These are phyloP conservation scores for Myrmaecium sp. DNA, from an alignment of 2,329 filamentous ascomycete genomes.

Conservation along the genomic window DNA sequence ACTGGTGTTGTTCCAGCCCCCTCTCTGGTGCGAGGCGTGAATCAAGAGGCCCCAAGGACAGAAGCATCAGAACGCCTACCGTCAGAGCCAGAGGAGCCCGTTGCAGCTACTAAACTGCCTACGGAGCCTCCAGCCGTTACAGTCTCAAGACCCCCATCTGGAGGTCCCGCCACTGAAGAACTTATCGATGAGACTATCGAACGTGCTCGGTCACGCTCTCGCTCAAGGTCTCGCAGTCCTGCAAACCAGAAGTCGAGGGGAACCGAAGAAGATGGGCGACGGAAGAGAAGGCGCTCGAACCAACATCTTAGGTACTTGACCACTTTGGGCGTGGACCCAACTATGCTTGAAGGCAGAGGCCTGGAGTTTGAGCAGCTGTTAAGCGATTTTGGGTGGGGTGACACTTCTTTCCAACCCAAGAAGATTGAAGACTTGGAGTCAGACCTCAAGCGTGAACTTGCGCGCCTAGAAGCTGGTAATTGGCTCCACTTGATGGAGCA, in stretches of 20 bases:
- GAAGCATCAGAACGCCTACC: too few relatives aligned
- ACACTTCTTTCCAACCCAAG: slow-evolving; percentile 54
- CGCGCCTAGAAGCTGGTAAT: slow-evolving; percentile 77
- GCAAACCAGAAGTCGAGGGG: slow-evolving; percentile 6
- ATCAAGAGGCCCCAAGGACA: slow-evolving; percentile 11
- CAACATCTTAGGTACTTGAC: slow-evolving; percentile 67
- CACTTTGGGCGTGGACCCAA: slow-evolving; percentile 59
- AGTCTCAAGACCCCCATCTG: slow-evolving; percentile 14
- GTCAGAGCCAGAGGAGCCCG: slow-evolving; percentile 9
- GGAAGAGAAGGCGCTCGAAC: slow-evolving; percentile 47
- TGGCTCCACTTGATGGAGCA: slow-evolving; percentile 74
- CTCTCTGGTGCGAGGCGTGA: slow-evolving; percentile 16
- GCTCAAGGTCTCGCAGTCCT: slow-evolving; percentile 3
- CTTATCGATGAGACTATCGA: background rate
- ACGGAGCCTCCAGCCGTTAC: slow-evolving; percentile 18
- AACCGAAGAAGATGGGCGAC: slow-evolving; percentile 29
- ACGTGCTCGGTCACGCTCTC: background rate
- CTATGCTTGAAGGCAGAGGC: slow-evolving; percentile 57
- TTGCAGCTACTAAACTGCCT: slow-evolving; percentile 9
- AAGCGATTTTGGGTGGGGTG: slow-evolving; percentile 79
- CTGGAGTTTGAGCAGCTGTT: slow-evolving; percentile 69
- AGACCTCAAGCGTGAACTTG: slow-evolving; percentile 74
- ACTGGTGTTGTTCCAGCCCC: slow-evolving; percentile 76
- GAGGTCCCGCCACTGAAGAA: slow-evolving; percentile 7
- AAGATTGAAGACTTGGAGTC: slow-evolving; percentile 66